Base-by-base conservation (phyloP, 352 stramenopile genomes). In the Globisporangium viniferum region DNA sequence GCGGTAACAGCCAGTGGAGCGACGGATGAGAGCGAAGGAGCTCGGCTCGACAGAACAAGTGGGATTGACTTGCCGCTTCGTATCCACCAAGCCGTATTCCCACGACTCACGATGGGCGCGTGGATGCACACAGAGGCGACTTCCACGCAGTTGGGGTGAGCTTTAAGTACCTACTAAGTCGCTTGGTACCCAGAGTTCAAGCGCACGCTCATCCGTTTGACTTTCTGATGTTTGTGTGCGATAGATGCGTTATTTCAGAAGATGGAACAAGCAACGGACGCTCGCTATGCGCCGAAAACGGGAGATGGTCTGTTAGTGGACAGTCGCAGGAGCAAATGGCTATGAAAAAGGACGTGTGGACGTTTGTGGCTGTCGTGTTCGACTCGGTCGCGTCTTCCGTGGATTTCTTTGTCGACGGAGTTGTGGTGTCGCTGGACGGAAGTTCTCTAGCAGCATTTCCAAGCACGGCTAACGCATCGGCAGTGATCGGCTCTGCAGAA, bases 181-280 rank as follows among this genome's bases (percentile, higher is more conserved):
- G n/a, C n/a, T n/a, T n/a, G n/a, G n/a, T n/a, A n/a, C n/a, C n/a
- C n/a, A n/a, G n/a, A n/a, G n/a, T n/a, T n/a, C n/a, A n/a, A n/a
- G n/a, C 10, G 51, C 10, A 54, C 29, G 18, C 35, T 39, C 35
- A 48, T 48, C 41, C 15, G 20, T 48, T 48, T 48, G 41, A 15
- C 15, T 20, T 48, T n/a, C 36, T 41, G 10, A 97, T 20, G 12
- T 48, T 20, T 48, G 14, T 20, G 2, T 56, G 22, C 33, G 49
- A 20, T 49, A 84, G 77, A 0, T 90, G 81, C 64, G 55, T 88
- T 5, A 20, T 88, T 5, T 90, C 81, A 0, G 79, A 88, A 69
- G 71, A 77, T 51, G 81, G 81, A 6, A 77, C 64, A 4, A 64
- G 31, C 51, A 33, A 59, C 36, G 81, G 79, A 8, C 74, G 81